Conservation (phyloP, 345 rosid species). For the Lepidium aucheri region DNA sequence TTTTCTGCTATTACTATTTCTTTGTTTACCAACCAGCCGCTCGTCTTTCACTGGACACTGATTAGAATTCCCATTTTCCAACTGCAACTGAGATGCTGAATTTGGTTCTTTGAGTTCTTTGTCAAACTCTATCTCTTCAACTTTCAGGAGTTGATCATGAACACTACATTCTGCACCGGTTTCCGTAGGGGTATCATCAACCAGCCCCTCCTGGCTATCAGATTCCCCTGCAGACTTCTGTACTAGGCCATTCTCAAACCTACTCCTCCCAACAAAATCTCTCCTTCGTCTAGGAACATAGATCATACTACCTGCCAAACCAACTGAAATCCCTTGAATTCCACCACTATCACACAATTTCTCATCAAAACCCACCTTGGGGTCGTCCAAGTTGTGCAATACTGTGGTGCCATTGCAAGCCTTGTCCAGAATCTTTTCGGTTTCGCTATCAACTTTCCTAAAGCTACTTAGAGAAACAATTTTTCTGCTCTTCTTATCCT, state of each 20-base stretch:
- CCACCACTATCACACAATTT: constrained; percentile 31
- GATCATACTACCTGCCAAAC: constrained; percentile 41
- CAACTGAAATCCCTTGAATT: constrained; percentile 38
- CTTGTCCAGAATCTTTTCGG: constrained; percentile 40
- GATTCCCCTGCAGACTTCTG: constrained; percentile 34
- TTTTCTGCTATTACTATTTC: constrained; percentile 44
- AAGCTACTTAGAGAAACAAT: constrained; percentile 50
- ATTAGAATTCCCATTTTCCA: constrained; percentile 31
- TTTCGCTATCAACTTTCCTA: constrained; percentile 33
- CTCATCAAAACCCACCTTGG: constrained; percentile 33
- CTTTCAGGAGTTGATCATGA: constrained; percentile 29
- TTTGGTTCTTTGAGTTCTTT: constrained; percentile 31
- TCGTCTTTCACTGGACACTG: constrained; percentile 28
- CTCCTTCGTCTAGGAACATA: constrained; percentile 81
- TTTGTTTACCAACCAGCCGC: constrained; percentile 27
- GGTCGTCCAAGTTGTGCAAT: constrained; percentile 33
- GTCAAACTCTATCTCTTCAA: constrained; percentile 28
- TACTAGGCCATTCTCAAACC: constrained; percentile 38
- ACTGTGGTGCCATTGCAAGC: constrained; percentile 38
- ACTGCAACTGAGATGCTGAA: constrained; percentile 32
- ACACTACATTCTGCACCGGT: constrained; percentile 30
- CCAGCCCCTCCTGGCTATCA: constrained; percentile 27
- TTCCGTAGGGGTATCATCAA: constrained; percentile 31
- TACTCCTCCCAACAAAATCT: constrained; percentile 67
- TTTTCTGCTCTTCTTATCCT: constrained; percentile 52